phyloP scores from a whole-genome alignment of 495 filamentous ascomycete genomes.

The Choiromyces venosus region DNA sequence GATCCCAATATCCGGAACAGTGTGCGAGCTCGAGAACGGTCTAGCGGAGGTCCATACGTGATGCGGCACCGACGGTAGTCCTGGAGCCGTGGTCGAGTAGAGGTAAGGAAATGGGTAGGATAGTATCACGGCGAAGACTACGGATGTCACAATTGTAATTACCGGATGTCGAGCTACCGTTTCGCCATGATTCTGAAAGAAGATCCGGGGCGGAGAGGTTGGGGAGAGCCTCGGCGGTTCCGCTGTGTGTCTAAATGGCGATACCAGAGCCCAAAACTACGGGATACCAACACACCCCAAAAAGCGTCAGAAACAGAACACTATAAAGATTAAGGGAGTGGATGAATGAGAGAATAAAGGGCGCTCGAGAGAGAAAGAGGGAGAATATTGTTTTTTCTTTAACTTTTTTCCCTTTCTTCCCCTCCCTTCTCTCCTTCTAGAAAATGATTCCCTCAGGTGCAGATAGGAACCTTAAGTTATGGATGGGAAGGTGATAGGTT shows the following conservation, averaged over 20 bases:
- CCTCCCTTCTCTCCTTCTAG: background rate
- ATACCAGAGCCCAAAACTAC: constrained; percentile 44
- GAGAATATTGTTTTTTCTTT: background rate
- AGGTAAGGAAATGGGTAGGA: constrained; percentile 65
- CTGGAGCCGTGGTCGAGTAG: constrained; percentile 57
- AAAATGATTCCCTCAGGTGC: background rate
- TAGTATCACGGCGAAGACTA: constrained; percentile 56
- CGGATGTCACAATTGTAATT: constrained; percentile 58
- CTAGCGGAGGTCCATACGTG: constrained; percentile 72
- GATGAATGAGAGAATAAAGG: constrained; percentile 1
- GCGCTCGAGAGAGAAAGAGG: constrained; percentile 7
- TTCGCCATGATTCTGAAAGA: constrained; percentile 59
- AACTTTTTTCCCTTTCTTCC: background rate
- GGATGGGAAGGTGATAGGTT: background rate
- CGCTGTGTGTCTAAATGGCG: constrained; percentile 49
- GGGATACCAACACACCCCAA: constrained; percentile 29
- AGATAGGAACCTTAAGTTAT: background rate
- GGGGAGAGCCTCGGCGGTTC: constrained; percentile 56
- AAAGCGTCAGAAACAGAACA: constrained; percentile 17
- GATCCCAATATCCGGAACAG: constrained; percentile 48
- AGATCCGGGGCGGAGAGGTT: constrained; percentile 55
- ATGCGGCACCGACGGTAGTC: constrained; percentile 59
- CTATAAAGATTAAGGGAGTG: background rate
- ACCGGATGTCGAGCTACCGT: constrained; percentile 62
- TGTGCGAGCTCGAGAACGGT: constrained; percentile 47